These are phyloP conservation scores for Aspergillus cristatus DNA, from an alignment of 495 filamentous ascomycete species.

Conservation along the genomic window DNA sequence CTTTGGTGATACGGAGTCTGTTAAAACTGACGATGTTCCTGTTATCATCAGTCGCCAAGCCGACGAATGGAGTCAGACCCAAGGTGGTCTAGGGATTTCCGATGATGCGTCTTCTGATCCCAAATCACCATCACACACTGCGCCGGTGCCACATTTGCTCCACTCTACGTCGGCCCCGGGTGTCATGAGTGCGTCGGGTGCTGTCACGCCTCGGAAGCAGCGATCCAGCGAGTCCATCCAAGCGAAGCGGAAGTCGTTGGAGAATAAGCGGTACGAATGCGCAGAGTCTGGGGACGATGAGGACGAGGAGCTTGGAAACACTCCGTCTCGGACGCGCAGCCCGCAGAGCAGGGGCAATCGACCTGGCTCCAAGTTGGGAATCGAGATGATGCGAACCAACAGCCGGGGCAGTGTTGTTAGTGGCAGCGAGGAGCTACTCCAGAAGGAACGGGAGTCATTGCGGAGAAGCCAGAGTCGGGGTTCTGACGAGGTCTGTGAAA, in stretches of 20 bases:
- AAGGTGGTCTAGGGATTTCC: slow-evolving; percentile 62
- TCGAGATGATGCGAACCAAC: slow-evolving; percentile 94
- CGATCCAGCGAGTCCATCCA: slow-evolving; percentile 71
- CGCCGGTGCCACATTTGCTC: slow-evolving; percentile 43
- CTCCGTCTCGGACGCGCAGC: slow-evolving; percentile 47
- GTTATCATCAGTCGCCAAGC: slow-evolving; percentile 63
- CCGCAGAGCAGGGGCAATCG: slow-evolving; percentile 42
- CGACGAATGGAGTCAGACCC: slow-evolving; percentile 61
- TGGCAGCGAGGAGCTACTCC: slow-evolving; percentile 34
- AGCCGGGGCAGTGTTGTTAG: slow-evolving; percentile 76
- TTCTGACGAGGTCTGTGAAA: slow-evolving; percentile 14
- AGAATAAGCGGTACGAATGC: slow-evolving; percentile 65
- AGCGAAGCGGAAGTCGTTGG: slow-evolving; percentile 66
- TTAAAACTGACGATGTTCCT: slow-evolving; percentile 68
- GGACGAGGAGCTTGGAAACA: slow-evolving; percentile 73
- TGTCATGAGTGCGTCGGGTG: slow-evolving; percentile 41
- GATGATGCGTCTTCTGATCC: slow-evolving; percentile 28
- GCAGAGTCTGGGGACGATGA: slow-evolving; percentile 87
- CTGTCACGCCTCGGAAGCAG: slow-evolving; percentile 49
- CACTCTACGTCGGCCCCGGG: slow-evolving; percentile 61
- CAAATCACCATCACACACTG: slow-evolving; percentile 17
- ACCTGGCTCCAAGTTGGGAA: slow-evolving; percentile 73
- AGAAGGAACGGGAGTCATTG: slow-evolving; percentile 28
- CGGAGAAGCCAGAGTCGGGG: slow-evolving; percentile 16
- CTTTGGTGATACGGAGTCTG: slow-evolving; percentile 75